phyloP scores from a whole-genome alignment of 2,329 filamentous ascomycete species.

The Diplodia sapinea region DNA sequence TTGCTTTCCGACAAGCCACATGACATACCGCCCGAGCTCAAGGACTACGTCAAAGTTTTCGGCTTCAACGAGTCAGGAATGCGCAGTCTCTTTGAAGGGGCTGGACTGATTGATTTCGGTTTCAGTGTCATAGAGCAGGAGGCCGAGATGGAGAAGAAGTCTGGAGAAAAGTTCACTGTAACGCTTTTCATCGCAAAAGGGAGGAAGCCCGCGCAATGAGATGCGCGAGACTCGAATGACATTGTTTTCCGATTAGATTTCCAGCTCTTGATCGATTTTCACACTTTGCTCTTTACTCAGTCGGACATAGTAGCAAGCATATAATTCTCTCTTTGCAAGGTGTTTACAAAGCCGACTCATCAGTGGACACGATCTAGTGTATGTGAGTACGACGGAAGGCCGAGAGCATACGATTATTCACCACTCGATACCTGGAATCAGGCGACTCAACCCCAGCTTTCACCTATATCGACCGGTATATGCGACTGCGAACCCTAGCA shows the following conservation, averaged over 20 bases:
- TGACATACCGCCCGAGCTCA: constrained; percentile 42
- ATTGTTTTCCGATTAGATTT: neutral
- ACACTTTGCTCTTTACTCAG: neutral
- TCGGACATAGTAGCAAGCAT: neutral
- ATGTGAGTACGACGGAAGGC: too few relatives aligned
- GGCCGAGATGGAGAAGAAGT: constrained; percentile 49
- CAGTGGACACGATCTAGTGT: too few relatives aligned
- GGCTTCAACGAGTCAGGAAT: constrained; percentile 69
- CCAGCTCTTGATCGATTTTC: neutral
- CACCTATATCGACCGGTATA: too few relatives aligned
- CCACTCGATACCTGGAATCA: too few relatives aligned
- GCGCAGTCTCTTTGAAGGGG: constrained; percentile 65
- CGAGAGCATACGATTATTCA: too few relatives aligned
- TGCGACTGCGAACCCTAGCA: too few relatives aligned
- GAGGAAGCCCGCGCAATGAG: neutral
- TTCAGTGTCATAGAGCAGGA: constrained; percentile 61
- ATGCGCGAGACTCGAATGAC: too few relatives aligned
- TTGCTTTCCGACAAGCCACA: constrained; percentile 54
- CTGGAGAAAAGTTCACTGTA: constrained; percentile 1
- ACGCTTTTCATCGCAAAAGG: constrained; percentile 26
- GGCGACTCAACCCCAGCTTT: too few relatives aligned
- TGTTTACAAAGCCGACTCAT: too few relatives aligned
- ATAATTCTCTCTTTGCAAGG: too few relatives aligned
- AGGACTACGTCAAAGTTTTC: constrained; percentile 65
- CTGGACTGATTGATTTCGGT: constrained; percentile 64